A percentile compares a stretch with the other conserved stretches of the same genome.
Evolutionary conservation across 768 basidiomycete genomes (phyloP).

Genomic region (Lepiota subincarnata): DNA sequence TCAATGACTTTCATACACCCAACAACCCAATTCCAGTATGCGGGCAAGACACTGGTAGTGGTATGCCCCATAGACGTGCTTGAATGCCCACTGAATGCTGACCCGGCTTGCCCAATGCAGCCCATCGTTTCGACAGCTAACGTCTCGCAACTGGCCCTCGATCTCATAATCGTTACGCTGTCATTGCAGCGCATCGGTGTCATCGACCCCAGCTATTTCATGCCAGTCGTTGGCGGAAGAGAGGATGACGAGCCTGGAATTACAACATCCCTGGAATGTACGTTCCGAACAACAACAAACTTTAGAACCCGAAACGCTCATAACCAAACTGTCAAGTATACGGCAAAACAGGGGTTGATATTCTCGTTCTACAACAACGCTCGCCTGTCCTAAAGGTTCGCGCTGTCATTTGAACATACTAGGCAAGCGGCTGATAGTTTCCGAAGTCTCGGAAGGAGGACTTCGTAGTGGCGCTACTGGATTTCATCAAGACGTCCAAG

Average conservation of each 20-base stretch:
- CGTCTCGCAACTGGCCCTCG: constrained; percentile 73
- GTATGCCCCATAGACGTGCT: constrained; percentile 27
- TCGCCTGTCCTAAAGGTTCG: constrained; percentile 75
- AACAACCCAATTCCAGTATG: constrained; percentile 20
- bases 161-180: constrained; percentile 68
- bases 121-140: constrained; percentile 81
- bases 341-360: constrained; percentile 40
- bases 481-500: constrained; percentile 50
- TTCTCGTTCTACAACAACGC: constrained; percentile 73
- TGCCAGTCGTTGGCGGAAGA: constrained; percentile 70
- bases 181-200: constrained; percentile 56
- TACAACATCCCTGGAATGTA: constrained; percentile 75
- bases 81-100: constrained; percentile 8
- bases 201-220: constrained; percentile 57
- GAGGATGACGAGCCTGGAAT: constrained; percentile 60
- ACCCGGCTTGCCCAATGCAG: constrained; percentile 23
- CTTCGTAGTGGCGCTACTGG: constrained; percentile 53
- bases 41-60: constrained; percentile 40
- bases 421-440: neutral
- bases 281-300: constrained; percentile 22
- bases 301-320: constrained; percentile 10
- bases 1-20: constrained; percentile 36
- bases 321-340: constrained; percentile 47
- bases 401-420: constrained; percentile 1
- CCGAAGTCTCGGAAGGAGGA: constrained; percentile 62